Evolutionary conservation across 495 filamentous ascomycete genomes (phyloP).

Genomic region (Aspergillus ostianus): DNA sequence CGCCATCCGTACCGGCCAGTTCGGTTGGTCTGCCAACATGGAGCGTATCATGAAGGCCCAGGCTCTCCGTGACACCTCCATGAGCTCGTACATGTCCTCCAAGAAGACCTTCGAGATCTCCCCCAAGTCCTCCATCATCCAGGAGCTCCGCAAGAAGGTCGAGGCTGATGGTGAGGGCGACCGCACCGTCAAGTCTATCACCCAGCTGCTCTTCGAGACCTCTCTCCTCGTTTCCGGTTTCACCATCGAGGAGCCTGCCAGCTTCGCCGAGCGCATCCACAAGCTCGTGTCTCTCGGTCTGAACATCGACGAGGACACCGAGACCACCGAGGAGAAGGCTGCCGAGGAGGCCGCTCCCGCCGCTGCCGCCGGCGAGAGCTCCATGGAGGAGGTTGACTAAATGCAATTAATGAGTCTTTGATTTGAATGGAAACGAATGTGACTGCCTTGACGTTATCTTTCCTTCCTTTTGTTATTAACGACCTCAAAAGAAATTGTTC

Average conservation of each 20-base stretch:
- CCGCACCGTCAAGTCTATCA: conserved; percentile 97
- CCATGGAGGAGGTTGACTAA: conserved; percentile 76
- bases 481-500: conserved; percentile 11
- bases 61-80: conserved; percentile 98
- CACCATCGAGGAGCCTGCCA: conserved; percentile 97
- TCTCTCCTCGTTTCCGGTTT: conserved; percentile 97
- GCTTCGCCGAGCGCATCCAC: conserved; percentile 98
- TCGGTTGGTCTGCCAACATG: conserved; percentile 99
- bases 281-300: conserved; percentile 95
- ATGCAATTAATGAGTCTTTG: conserved; percentile 22
- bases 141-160: conserved; percentile 98
- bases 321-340: conserved; percentile 62
- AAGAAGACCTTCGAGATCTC: conserved; percentile 99
- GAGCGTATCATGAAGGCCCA: conserved; percentile 99
- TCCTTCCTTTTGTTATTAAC: conserved; percentile 10
- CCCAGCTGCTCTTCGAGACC: conserved; percentile 96
- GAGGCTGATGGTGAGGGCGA: conserved; percentile 96
- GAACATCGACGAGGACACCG: conserved; percentile 91
- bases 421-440: conserved; percentile 1
- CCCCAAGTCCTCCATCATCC: conserved; percentile 95
- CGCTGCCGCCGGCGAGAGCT: conserved; percentile 59
- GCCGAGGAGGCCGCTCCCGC: conserved; percentile 61
- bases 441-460: conserved; percentile 13
- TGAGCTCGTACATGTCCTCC: conserved; percentile 99
- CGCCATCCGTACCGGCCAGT: conserved; percentile 99